Evolutionary conservation across 345 rosid genomes (phyloP), one percentile per base, ranked within the genome.

Genomic region (Corymbia maculata): DNA sequence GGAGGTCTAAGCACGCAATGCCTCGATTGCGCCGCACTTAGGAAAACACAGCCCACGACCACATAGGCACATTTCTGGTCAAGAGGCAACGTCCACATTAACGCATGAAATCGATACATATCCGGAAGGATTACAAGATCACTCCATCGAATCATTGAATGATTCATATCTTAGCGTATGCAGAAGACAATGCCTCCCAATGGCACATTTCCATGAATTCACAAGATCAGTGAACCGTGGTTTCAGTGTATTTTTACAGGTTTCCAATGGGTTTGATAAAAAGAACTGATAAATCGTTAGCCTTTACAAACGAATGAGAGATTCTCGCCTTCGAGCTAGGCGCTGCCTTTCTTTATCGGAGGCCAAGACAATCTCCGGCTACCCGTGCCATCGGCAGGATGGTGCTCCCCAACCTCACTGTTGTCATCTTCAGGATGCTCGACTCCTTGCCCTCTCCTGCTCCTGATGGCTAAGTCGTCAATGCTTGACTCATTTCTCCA

Each of bases 361-460:
- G 99, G 98, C 98, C 99, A 97, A 51, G 99, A 97, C 90, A 98
- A 89, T 93, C 99, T 95, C 90, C 98, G 89, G 86, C 92, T 92
- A 91, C 92, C 89, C 15, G 91, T 85, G 79, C 91, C 93, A 86
- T 96, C 98, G 7, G 75, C 86, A 89, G 86, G 92, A 85, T 89
- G 88, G 28, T 55, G 68, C 45, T 91, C 95, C n/a, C 88, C 93
- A 45, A 75, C 88, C 84, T 92, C 94, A 28, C 92, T 89, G 86
- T 53, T 93, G 87, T 88, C 94, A 45, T 93, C 94, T 52, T 88
- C 95, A 79, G 88, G 92, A 61, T 5, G 92, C 59, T 91, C 93
- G 10, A 64, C 79, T 28, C 90, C 94, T 91, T 91, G 94, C 87
- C 91, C 93, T 85, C 93, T 90, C 22, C 32, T 66, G 88, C 88